A percentile compares a stretch with the other conserved stretches of the same genome.
Evolutionary conservation across 768 basidiomycete genomes (phyloP).

Genomic region (Tricholoma sp.): DNA sequence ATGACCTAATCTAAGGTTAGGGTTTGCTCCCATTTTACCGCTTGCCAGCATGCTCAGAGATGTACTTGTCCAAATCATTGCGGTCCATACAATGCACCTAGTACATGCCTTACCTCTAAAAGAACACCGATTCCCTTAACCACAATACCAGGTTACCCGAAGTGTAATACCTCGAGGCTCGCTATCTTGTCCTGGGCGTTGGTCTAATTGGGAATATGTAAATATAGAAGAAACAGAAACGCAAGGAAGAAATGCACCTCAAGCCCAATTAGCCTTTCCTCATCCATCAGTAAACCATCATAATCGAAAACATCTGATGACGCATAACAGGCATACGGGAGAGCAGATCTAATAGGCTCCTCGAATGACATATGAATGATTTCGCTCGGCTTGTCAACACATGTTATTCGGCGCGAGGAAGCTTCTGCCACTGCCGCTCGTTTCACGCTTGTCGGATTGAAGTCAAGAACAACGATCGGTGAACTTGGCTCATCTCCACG

Average conservation of each 20-base stretch:
- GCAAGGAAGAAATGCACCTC: neutral
- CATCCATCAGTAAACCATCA: constrained; percentile 3
- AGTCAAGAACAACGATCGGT: neutral
- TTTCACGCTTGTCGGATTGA: neutral
- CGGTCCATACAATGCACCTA: neutral
- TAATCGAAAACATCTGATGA: neutral
- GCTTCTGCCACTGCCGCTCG: neutral
- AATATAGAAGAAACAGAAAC: neutral
- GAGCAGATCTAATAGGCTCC: neutral
- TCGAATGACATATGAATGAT: neutral
- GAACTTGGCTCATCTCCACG: neutral
- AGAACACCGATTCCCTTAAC: neutral
- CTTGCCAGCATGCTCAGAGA: too few relatives aligned
- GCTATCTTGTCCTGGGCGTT: neutral
- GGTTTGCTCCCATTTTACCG: neutral
- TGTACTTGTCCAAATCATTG: neutral
- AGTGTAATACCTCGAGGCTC: neutral
- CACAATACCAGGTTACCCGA: neutral
- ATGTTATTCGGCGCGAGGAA: neutral
- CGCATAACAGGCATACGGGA: neutral
- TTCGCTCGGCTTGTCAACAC: neutral
- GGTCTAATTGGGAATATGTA: neutral
- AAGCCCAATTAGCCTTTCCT: neutral
- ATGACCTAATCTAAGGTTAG: constrained; percentile 4
- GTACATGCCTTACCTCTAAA: neutral